phyloP scores from a whole-genome alignment of 768 basidiomycete species.

The Mrakia gelida region DNA sequence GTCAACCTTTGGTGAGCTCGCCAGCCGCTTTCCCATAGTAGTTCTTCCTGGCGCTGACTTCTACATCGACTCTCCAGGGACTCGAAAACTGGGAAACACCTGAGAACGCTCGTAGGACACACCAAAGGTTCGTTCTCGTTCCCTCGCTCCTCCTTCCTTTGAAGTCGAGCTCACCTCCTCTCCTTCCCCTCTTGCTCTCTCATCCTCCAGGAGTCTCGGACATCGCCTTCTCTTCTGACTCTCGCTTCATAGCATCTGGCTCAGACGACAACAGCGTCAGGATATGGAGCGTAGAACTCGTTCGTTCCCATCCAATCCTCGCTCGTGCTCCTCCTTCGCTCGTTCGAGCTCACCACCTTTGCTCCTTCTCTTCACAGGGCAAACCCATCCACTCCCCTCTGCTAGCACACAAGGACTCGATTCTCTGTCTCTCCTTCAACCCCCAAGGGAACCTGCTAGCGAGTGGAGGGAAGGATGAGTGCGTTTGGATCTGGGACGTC shows the following conservation, averaged over 20 bases:
- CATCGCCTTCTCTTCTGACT: constrained; percentile 80
- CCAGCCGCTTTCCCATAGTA: too few relatives aligned
- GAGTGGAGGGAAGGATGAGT: constrained; percentile 93
- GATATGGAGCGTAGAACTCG: constrained; percentile 74
- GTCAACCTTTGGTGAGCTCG: constrained; percentile 19
- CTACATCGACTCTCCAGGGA: not conserved
- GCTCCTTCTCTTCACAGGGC: not conserved
- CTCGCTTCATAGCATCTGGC: constrained; percentile 77
- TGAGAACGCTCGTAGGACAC: constrained; percentile 40
- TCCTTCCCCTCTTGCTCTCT: not conserved
- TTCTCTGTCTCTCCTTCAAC: constrained; percentile 89
- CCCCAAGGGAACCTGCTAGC: constrained; percentile 85
- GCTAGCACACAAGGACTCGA: constrained; percentile 55
- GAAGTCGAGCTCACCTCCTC: constrained; percentile 46
- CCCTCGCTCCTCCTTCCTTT: constrained; percentile 45
- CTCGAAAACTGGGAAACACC: constrained; percentile 48
- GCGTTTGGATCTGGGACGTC: constrained; percentile 94
- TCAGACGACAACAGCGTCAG: constrained; percentile 88
- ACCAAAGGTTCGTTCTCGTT: constrained; percentile 35
- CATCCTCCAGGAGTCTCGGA: constrained; percentile 71
- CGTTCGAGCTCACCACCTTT: not conserved
- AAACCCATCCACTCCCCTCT: not conserved
- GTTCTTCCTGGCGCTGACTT: not conserved
- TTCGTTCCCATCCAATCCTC: constrained; percentile 40
- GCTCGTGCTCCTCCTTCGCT: not conserved